Base-by-base conservation (phyloP, 2,329 filamentous ascomycete species). In the Talaromyces sp. region DNA sequence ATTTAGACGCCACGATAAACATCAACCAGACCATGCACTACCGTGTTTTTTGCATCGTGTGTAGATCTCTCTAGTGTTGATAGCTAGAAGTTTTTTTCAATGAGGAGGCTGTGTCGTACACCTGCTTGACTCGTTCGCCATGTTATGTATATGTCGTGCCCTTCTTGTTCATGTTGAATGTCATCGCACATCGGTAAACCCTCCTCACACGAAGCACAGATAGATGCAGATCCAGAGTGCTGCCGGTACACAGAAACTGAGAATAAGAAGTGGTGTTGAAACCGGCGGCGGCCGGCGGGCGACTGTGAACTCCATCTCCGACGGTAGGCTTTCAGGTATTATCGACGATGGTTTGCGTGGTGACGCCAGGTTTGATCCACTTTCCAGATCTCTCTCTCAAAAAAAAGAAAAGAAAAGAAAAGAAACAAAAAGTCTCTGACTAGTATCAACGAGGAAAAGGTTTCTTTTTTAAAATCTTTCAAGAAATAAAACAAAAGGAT, bases 151-250 rank as follows among this genome's bases (percentile, higher is more conserved):
- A 1, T 25, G n/a, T 22, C 11, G n/a, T 25, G 4, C 4, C 44
- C 22, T 4, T 11, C n/a, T 25, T 25, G 19, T 22, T 19, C 44
- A 25, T 47, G 44, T 47, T 47, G 44, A 47, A 25, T 47, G 25
- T 25, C 44, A 19, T 47, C 27, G 17, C 25, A n/a, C 30, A 17
- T 30, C 7, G 49, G 5, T 53, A 15, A 17, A 15, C 4, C 28
- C 28, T 4, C 28, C 11, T 58, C 28, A 62, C 60, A 62, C 53
- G 42, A 62, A 62, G 25, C 60, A 62, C 32, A 62, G 52, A n/a
- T 62, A 62, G 17, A 62, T 62, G 52, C 56, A 58, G 19, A 62
- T 62, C 60, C 60, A 62, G 1, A 62, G 15, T 25, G 59, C 56
- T 28, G 60, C 60, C n/a, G 60, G 60, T 2, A 62, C 36, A 22